phyloP scores from a whole-genome alignment of 108 stramenopile genomes.

The Skeletonema marinoi region DNA sequence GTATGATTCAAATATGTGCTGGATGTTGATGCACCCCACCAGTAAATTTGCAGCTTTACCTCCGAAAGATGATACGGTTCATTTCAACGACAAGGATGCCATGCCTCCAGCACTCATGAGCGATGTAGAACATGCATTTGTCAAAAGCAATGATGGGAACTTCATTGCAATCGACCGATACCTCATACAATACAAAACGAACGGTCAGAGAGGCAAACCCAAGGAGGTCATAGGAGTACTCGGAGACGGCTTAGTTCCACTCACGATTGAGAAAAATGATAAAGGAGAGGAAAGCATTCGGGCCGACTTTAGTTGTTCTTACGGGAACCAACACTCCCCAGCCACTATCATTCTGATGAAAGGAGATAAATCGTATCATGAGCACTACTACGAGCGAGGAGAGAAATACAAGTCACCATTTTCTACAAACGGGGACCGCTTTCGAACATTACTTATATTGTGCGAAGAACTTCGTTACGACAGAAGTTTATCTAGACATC shows the following conservation, averaged over 20 bases:
- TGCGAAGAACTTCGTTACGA: slow-evolving; percentile 40
- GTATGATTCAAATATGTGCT: slow-evolving; percentile 53
- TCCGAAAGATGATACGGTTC: slow-evolving; percentile 19
- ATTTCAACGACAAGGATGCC: slow-evolving; percentile 13
- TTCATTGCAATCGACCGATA: slow-evolving; percentile 49
- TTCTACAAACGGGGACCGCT: slow-evolving; percentile 44
- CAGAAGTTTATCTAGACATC: slow-evolving; percentile 42
- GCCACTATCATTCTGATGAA: slow-evolving; percentile 48
- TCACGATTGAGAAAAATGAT: slow-evolving; percentile 29
- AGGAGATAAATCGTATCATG: slow-evolving; percentile 23
- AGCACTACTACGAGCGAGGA: slow-evolving; percentile 36
- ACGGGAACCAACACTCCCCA: slow-evolving; percentile 28
- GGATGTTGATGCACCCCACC: slow-evolving; percentile 47
- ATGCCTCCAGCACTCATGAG: slow-evolving; percentile 46
- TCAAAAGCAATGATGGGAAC: slow-evolving; percentile 38
- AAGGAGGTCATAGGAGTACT: slow-evolving; percentile 30
- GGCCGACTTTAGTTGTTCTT: slow-evolving; percentile 42
- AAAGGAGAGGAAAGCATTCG: slow-evolving; percentile 35
- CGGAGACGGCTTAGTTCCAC: slow-evolving; percentile 43
- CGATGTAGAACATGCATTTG: slow-evolving; percentile 52
- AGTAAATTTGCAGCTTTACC: slow-evolving; percentile 25
- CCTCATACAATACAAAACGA: slow-evolving; percentile 10
- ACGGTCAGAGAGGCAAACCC: neutral
- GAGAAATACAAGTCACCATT: slow-evolving; percentile 37
- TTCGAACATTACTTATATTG: slow-evolving; percentile 41